A percentile compares a stretch with the other conserved stretches of the same genome.
Evolutionary conservation across 768 basidiomycete species (phyloP).

Genomic region (Ramaria rubella): DNA sequence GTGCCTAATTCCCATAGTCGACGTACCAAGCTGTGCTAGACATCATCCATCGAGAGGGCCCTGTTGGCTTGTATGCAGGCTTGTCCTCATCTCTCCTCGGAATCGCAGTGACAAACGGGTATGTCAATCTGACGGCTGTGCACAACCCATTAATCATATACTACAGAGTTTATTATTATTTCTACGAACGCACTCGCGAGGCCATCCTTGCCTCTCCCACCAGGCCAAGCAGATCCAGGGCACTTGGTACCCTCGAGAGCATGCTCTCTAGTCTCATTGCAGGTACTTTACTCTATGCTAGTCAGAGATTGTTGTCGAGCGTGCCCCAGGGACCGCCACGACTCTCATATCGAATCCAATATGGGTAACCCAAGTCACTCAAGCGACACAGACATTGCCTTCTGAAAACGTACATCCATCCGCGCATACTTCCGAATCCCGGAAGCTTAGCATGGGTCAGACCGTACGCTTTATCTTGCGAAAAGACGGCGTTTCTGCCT

Average conservation of each 20-base stretch:
- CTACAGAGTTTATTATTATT: slow-evolving; percentile 84
- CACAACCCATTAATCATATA: not conserved
- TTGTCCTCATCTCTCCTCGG: slow-evolving; percentile 79
- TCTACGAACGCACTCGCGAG: slow-evolving; percentile 68
- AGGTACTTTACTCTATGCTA: slow-evolving; percentile 36
- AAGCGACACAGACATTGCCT: slow-evolving; percentile 58
- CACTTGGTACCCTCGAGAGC: slow-evolving; percentile 78
- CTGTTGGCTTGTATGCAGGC: slow-evolving; percentile 81
- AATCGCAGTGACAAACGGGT: slow-evolving; percentile 92
- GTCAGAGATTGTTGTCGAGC: slow-evolving; percentile 1
- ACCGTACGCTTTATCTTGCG: slow-evolving; percentile 63
- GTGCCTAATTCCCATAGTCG: slow-evolving; percentile 36
- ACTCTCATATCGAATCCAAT: slow-evolving; percentile 89
- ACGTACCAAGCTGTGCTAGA: slow-evolving; percentile 61
- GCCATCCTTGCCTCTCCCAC: slow-evolving; percentile 41
- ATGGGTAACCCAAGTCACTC: slow-evolving; percentile 94
- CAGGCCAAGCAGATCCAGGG: slow-evolving; percentile 49
- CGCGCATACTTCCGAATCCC: not conserved
- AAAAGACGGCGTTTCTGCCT: slow-evolving; percentile 70
- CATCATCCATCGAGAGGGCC: slow-evolving; percentile 78
- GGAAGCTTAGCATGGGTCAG: slow-evolving; percentile 54
- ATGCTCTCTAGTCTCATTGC: slow-evolving; percentile 85
- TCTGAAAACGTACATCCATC: slow-evolving; percentile 17
- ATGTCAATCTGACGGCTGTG: slow-evolving; percentile 16
- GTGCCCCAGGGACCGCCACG: slow-evolving; percentile 70